phyloP scores from a whole-genome alignment of 345 rosid species.

The Orychophragmus violaceus region DNA sequence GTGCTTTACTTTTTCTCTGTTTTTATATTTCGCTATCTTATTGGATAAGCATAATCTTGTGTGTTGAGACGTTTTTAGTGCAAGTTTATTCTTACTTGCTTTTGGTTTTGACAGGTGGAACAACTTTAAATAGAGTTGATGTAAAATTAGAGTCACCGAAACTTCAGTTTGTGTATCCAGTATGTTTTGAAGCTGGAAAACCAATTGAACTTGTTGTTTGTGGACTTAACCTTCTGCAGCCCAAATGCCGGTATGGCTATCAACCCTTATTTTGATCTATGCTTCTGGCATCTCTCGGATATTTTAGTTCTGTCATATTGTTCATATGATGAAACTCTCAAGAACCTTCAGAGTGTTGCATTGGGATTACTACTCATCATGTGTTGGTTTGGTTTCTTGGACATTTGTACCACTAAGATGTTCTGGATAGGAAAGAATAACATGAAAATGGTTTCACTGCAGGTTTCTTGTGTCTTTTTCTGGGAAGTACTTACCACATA shows the following conservation, averaged over 20 bases:
- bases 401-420: background rate
- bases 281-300: background rate
- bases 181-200: conserved; percentile 87
- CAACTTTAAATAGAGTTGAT: conserved; percentile 51
- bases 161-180: conserved; percentile 83
- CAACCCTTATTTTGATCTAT: background rate
- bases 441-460: conserved; percentile 25
- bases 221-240: conserved; percentile 70
- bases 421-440: background rate
- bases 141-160: conserved; percentile 50
- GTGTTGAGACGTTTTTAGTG: background rate
- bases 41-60: background rate
- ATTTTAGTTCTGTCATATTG: background rate
- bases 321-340: conserved; percentile 1
- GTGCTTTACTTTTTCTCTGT: background rate
- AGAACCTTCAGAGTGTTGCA: conserved; percentile 3
- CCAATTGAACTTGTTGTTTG: conserved; percentile 83
- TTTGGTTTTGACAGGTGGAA: conserved; percentile 46
- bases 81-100: background rate
- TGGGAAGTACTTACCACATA: conserved; percentile 74
- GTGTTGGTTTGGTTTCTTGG: background rate
- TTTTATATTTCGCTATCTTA: background rate
- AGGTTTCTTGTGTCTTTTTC: conserved; percentile 88
- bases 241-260: conserved; percentile 59
- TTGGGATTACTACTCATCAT: background rate